Percentiles rank a stretch among this genome's conserved stretches.
Evolutionary conservation across 2,329 filamentous ascomycete genomes (phyloP).

Genomic region (Colletotrichum tropicicola): DNA sequence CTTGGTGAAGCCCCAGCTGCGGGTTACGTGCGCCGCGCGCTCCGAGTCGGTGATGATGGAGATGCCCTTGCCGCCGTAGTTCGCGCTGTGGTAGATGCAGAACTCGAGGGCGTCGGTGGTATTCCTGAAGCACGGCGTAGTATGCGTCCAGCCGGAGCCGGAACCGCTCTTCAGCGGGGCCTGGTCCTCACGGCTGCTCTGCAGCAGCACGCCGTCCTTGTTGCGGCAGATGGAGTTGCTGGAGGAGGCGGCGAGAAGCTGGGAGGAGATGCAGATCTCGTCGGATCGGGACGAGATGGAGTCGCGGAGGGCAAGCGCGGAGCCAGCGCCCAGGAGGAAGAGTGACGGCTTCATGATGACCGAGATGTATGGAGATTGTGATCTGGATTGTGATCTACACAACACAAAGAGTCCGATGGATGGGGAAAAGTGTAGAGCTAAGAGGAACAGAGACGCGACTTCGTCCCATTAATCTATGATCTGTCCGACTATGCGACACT

Average conservation of each 20-base stretch:
- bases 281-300: slow-evolving; percentile 25
- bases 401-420: neutral
- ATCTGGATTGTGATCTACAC: slow-evolving; percentile 24
- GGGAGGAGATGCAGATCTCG: slow-evolving; percentile 30
- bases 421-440: neutral
- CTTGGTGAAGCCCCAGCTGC: slow-evolving; percentile 38
- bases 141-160: slow-evolving; percentile 13
- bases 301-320: slow-evolving; percentile 24
- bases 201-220: slow-evolving; percentile 32
- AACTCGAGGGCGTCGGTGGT: slow-evolving; percentile 21
- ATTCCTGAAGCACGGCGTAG: slow-evolving; percentile 26
- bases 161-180: neutral
- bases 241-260: slow-evolving; percentile 26
- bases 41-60: slow-evolving; percentile 46
- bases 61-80: slow-evolving; percentile 48
- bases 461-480: slow-evolving; percentile 24
- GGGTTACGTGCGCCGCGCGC: slow-evolving; percentile 41
- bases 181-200: slow-evolving; percentile 3
- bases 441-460: neutral
- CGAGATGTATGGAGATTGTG: neutral
- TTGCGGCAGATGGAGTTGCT: slow-evolving; percentile 27
- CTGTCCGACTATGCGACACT: neutral
- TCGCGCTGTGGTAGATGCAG: slow-evolving; percentile 46
- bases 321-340: slow-evolving; percentile 2
- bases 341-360: slow-evolving; percentile 25